These are phyloP conservation scores for Apiospora sp. DNA, from an alignment of 2,329 filamentous ascomycete species.

Conservation along the genomic window DNA sequence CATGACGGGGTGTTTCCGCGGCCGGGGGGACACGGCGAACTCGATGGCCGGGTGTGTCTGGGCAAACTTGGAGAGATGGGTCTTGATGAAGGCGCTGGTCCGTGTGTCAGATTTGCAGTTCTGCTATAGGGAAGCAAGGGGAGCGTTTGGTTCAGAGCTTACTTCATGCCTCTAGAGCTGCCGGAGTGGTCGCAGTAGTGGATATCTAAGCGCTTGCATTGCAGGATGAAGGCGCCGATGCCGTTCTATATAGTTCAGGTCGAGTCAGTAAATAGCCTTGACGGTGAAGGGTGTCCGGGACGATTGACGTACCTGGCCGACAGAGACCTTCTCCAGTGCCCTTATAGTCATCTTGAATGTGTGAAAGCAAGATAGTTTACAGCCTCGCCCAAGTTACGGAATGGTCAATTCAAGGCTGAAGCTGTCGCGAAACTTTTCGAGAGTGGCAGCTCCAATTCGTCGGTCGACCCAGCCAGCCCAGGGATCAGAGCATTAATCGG, in stretches of 20 bases:
- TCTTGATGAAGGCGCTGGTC: conserved; percentile 79
- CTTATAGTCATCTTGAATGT: conserved; percentile 62
- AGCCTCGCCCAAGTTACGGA: conserved; percentile 14
- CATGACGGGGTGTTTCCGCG: conserved; percentile 88
- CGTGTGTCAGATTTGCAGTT: neutral
- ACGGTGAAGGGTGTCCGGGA: neutral
- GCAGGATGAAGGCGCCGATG: conserved; percentile 93
- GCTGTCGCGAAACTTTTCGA: conserved; percentile 32
- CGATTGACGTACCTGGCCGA: conserved; percentile 56
- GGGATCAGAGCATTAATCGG: neutral
- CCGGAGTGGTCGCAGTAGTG: conserved; percentile 98
- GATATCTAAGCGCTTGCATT: conserved; percentile 95
- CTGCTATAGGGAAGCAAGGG: neutral
- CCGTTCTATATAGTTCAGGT: conserved; percentile 75
- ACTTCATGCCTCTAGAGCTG: conserved; percentile 96
- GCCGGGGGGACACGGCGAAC: conserved; percentile 88
- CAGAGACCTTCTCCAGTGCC: conserved; percentile 60
- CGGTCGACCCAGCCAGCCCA: neutral
- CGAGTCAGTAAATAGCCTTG: conserved; percentile 28
- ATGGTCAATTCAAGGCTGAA: conserved; percentile 17
- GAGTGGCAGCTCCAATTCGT: neutral
- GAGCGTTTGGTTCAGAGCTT: conserved; percentile 41
- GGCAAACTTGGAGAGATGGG: conserved; percentile 79
- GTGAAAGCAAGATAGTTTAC: neutral
- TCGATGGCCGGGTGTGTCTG: conserved; percentile 85